phyloP scores from a whole-genome alignment of 768 basidiomycete species.

The Kwoniella sp. region DNA sequence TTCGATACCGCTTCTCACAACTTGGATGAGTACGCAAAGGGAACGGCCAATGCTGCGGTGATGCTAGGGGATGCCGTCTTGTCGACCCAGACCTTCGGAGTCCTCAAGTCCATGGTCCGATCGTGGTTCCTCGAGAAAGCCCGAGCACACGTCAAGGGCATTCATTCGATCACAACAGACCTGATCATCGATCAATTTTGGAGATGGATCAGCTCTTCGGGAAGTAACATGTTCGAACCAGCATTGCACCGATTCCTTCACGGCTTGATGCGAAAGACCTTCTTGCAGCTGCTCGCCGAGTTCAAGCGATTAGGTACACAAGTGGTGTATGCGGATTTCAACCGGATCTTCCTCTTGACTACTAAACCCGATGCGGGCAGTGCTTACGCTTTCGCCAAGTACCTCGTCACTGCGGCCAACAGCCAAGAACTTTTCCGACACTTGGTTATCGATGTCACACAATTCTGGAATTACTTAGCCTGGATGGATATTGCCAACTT shows the following conservation, averaged over 20 bases:
- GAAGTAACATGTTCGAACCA: slow-evolving; percentile 86
- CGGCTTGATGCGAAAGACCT: slow-evolving; percentile 95
- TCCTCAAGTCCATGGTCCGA: slow-evolving; percentile 85
- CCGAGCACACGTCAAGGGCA: slow-evolving; percentile 69
- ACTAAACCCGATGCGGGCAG: slow-evolving; percentile 89
- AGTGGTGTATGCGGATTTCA: slow-evolving; percentile 91
- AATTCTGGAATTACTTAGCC: slow-evolving; percentile 89
- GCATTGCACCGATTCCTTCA: slow-evolving; percentile 90
- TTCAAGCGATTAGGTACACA: slow-evolving; percentile 92
- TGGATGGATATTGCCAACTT: slow-evolving; percentile 96
- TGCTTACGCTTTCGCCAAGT: slow-evolving; percentile 92
- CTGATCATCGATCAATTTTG: slow-evolving; percentile 85
- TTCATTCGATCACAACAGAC: slow-evolving; percentile 62
- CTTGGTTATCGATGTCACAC: slow-evolving; percentile 77
- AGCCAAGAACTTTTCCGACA: slow-evolving; percentile 95
- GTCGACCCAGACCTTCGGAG: slow-evolving; percentile 79
- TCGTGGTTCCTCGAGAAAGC: slow-evolving; percentile 78
- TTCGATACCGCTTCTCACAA: slow-evolving; percentile 92
- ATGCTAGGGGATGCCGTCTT: slow-evolving; percentile 86
- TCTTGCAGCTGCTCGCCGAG: slow-evolving; percentile 93
- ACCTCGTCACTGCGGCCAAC: slow-evolving; percentile 88
- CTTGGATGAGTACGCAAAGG: slow-evolving; percentile 80
- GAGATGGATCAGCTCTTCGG: slow-evolving; percentile 88
- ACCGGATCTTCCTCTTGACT: slow-evolving; percentile 83
- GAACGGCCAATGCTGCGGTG: slow-evolving; percentile 67